These are phyloP conservation scores for Beauveria medogensis DNA, from an alignment of 2,329 filamentous ascomycete genomes.

Conservation along the genomic window DNA sequence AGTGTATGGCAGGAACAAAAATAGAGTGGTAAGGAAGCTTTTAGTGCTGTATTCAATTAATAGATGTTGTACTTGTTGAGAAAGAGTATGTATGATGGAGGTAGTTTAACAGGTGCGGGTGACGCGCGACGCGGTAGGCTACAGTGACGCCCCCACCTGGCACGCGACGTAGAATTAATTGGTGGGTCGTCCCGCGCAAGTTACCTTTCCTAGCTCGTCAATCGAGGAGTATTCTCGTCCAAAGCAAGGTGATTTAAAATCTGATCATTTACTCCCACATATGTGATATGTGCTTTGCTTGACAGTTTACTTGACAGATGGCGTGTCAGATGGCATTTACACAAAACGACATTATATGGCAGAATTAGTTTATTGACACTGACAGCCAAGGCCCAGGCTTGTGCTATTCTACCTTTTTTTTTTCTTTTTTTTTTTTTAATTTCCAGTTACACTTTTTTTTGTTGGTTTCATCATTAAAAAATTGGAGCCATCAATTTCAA, in stretches of 20 bases:
- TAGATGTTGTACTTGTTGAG: neutral
- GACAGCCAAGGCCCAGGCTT: neutral
- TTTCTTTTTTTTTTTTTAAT: neutral
- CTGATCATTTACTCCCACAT: neutral
- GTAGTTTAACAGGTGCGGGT: neutral
- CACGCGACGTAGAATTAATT: conserved; percentile 2
- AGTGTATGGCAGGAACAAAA: neutral
- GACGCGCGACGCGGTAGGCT: conserved; percentile 10
- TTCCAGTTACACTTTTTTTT: neutral
- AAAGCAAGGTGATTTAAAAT: too few species aligned
- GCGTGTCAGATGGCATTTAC: neutral
- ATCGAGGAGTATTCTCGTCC: neutral
- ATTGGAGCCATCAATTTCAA: neutral
- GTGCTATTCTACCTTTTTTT: conserved; percentile 3
- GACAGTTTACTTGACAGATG: neutral
- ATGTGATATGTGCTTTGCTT: neutral
- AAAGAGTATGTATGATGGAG: neutral
- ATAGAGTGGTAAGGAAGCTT: neutral
- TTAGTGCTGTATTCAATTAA: neutral
- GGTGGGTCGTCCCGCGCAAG: neutral
- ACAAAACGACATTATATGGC: neutral
- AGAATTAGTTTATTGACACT: conserved; percentile 7
- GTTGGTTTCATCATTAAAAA: neutral
- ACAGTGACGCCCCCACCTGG: neutral
- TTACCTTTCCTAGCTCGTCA: neutral